phyloP scores from a whole-genome alignment of 2,329 filamentous ascomycete species.

The Endoconidiophora polonica region DNA sequence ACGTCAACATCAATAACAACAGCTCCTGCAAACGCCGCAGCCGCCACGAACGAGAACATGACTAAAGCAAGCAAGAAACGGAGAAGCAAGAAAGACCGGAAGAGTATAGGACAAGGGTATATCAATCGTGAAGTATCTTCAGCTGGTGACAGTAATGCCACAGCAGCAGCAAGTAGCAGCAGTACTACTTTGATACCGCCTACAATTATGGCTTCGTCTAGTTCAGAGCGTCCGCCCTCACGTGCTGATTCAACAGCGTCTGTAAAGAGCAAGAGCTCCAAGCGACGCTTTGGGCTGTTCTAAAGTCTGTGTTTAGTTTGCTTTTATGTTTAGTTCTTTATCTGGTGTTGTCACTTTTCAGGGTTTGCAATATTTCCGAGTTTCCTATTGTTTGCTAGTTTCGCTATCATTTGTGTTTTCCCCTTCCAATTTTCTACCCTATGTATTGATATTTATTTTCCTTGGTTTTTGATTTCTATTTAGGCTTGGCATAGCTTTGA shows the following conservation, averaged over 20 bases:
- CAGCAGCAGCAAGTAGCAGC: not conserved
- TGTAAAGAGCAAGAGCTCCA: constrained; percentile 1
- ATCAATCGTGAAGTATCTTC: not conserved
- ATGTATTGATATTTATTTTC: not conserved
- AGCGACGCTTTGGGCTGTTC: constrained; percentile 7
- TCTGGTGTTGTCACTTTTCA: not conserved
- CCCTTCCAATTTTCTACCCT: not conserved
- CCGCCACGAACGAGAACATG: no score
- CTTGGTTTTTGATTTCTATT: not conserved
- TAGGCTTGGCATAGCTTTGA: no score
- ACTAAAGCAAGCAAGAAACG: no score
- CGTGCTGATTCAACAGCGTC: not conserved
- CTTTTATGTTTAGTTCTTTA: not conserved
- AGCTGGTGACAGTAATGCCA: no score
- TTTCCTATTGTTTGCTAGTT: not conserved
- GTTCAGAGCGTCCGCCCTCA: not conserved
- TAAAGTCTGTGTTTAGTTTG: constrained; percentile 4
- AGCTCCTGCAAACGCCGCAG: no score
- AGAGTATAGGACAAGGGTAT: not conserved
- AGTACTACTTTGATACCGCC: not conserved
- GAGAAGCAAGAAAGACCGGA: no score
- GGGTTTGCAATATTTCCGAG: not conserved
- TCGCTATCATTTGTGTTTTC: not conserved
- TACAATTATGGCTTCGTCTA: not conserved
- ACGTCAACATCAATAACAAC: no score